These are phyloP conservation scores for Cladosporium sp. DNA, from an alignment of 2,329 filamentous ascomycete species.

Conservation along the genomic window DNA sequence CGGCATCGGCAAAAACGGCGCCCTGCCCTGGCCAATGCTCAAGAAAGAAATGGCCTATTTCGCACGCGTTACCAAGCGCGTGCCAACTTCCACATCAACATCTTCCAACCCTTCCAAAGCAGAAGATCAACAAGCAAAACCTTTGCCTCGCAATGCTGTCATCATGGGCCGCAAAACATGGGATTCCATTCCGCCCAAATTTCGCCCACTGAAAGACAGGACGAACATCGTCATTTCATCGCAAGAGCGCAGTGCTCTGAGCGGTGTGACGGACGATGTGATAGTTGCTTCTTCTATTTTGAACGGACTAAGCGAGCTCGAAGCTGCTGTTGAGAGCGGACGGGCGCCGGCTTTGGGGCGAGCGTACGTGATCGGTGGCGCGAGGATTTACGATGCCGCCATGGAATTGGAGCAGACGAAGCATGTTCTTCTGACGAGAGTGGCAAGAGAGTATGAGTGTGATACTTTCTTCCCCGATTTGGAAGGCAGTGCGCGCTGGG, in stretches of 20 bases:
- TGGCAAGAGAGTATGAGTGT: constrained; percentile 70
- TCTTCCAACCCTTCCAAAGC: constrained; percentile 29
- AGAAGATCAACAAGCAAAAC: neutral
- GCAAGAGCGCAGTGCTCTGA: constrained; percentile 25
- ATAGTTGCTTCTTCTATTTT: constrained; percentile 51
- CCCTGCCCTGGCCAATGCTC: constrained; percentile 84
- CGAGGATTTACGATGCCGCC: constrained; percentile 76
- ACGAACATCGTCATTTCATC: constrained; percentile 80
- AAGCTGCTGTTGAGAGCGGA: constrained; percentile 29
- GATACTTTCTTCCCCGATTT: constrained; percentile 67
- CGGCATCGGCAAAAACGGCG: constrained; percentile 80
- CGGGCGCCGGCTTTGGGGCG: constrained; percentile 48
- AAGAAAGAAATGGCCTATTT: constrained; percentile 95
- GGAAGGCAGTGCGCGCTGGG: neutral
- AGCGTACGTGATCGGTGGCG: constrained; percentile 87
- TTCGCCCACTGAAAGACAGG: constrained; percentile 76
- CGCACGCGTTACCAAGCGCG: constrained; percentile 78
- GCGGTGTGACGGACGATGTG: constrained; percentile 43
- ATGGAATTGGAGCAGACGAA: constrained; percentile 59
- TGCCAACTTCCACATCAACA: constrained; percentile 53
- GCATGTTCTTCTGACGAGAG: constrained; percentile 68
- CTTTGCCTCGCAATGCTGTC: constrained; percentile 59
- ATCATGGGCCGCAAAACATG: constrained; percentile 99
- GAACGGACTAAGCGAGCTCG: constrained; percentile 36
- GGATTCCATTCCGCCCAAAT: constrained; percentile 78